phyloP scores from a whole-genome alignment of 106 monocot genomes.

The Phalaenopsis aphrodite region DNA sequence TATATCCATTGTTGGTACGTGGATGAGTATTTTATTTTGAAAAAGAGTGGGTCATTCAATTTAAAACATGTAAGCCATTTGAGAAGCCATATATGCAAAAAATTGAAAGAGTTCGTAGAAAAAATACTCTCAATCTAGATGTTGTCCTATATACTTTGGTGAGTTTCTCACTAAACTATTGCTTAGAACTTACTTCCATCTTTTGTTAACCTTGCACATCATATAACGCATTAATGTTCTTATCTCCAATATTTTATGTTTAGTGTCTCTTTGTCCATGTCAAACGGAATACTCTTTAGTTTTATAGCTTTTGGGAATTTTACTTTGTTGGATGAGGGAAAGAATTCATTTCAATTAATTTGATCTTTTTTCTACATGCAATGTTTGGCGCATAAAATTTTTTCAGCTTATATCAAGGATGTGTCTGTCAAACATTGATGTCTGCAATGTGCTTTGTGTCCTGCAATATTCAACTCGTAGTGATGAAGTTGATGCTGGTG shows the following conservation, averaged over 20 bases:
- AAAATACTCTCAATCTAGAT: too few relatives aligned
- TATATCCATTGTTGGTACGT: too few relatives aligned
- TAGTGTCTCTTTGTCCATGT: background rate
- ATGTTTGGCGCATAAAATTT: slow-evolving; percentile 6
- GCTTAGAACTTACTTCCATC: background rate
- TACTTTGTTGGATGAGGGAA: background rate
- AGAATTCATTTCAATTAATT: background rate
- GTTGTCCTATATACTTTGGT: too few relatives aligned
- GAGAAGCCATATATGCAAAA: too few relatives aligned
- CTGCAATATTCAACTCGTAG: slow-evolving; percentile 21
- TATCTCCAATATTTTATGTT: background rate
- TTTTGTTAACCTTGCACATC: background rate
- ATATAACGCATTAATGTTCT: background rate
- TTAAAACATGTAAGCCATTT: too few relatives aligned
- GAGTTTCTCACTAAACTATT: background rate
- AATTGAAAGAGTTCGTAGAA: too few relatives aligned
- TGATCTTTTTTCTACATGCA: background rate
- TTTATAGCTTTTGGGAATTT: background rate
- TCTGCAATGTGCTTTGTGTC: slow-evolving; percentile 56
- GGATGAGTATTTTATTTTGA: too few relatives aligned
- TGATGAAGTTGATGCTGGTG: slow-evolving; percentile 46
- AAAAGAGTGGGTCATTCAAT: too few relatives aligned
- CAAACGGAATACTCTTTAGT: background rate
- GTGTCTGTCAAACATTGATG: slow-evolving; percentile 35
- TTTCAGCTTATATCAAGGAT: slow-evolving; percentile 81